Evolutionary conservation across 1,284 basidiomycete genomes (phyloP).

Genomic region (Ceratobasidium sp.): DNA sequence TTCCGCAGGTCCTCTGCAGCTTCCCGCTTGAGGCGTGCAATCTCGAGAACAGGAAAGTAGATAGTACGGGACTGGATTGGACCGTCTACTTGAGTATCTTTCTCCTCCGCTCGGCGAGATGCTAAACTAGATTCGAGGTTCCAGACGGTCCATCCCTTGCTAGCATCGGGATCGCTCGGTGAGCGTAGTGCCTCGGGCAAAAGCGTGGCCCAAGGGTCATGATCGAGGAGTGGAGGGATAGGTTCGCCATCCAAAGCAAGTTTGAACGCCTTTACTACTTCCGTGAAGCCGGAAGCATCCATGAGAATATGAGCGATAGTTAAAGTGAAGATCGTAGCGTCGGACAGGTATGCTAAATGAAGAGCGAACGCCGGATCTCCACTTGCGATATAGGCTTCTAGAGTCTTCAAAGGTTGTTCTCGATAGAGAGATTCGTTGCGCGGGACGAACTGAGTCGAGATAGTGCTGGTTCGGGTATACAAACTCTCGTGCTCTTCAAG

Average conservation of each 20-base stretch:
- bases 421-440: conserved; percentile 35
- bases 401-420: conserved; percentile 9
- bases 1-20: conserved; percentile 1
- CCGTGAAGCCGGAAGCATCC: conserved; percentile 37
- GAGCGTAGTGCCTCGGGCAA: conserved; percentile 15
- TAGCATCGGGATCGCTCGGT: conserved; percentile 17
- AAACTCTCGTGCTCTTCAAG: conserved; percentile 13
- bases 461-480: conserved; percentile 21
- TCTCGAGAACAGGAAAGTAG: conserved; percentile 37
- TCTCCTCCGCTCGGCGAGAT: conserved; percentile 15
- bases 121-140: conserved; percentile 1
- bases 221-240: conserved; percentile 19
- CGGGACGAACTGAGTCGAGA: conserved; percentile 29
- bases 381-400: conserved; percentile 22
- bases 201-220: conserved; percentile 25
- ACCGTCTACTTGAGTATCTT: conserved; percentile 12
- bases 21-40: conserved; percentile 28
- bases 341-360: conserved; percentile 22
- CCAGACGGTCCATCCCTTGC: conserved; percentile 22
- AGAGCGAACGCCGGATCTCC: conserved; percentile 32
- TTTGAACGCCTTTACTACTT: conserved; percentile 28
- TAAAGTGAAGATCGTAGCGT: conserved; percentile 33
- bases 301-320: conserved; percentile 39
- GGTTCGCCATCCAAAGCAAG: conserved; percentile 14
- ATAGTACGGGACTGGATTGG: conserved; percentile 24